Conservation (phyloP, 2,329 filamentous ascomycete species). For the Magnaporthales sp. region DNA sequence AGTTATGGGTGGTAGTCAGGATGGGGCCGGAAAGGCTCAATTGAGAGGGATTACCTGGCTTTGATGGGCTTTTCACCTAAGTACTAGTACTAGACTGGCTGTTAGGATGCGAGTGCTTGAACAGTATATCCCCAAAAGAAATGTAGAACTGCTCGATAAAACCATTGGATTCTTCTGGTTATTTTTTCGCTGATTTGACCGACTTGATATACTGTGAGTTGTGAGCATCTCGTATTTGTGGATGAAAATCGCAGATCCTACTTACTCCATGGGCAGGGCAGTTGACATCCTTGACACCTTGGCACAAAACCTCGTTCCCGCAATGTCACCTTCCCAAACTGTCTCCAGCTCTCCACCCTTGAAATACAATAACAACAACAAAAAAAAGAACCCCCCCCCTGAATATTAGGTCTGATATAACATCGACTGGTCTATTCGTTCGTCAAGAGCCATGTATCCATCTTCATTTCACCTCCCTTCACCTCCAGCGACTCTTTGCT, state of each 20-base stretch:
- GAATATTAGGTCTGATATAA: not conserved
- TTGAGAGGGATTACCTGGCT: not conserved
- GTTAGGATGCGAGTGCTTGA: not conserved
- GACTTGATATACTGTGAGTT: not conserved
- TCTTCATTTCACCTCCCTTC: not conserved
- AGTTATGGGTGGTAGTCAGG: not conserved
- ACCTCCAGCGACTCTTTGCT: not conserved
- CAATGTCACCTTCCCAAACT: not conserved
- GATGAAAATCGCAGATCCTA: not conserved
- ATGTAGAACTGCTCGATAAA: not conserved
- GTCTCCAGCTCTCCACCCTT: not conserved
- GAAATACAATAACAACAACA: not conserved
- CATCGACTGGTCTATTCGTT: not conserved
- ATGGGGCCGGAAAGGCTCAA: not conserved
- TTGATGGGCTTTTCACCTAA: too few relatives aligned
- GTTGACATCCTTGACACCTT: not conserved
- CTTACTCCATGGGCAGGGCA: not conserved
- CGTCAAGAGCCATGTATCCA: not conserved
- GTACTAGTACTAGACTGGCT: too few relatives aligned
- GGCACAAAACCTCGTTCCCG: not conserved
- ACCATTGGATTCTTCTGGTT: not conserved
- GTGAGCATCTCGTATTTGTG: not conserved
- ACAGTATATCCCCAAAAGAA: not conserved
- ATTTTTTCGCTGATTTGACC: not conserved
- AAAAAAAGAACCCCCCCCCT: too few relatives aligned